Evolutionary conservation across 2,329 filamentous ascomycete species (phyloP).

Genomic region (Aspergillus japonicus): DNA sequence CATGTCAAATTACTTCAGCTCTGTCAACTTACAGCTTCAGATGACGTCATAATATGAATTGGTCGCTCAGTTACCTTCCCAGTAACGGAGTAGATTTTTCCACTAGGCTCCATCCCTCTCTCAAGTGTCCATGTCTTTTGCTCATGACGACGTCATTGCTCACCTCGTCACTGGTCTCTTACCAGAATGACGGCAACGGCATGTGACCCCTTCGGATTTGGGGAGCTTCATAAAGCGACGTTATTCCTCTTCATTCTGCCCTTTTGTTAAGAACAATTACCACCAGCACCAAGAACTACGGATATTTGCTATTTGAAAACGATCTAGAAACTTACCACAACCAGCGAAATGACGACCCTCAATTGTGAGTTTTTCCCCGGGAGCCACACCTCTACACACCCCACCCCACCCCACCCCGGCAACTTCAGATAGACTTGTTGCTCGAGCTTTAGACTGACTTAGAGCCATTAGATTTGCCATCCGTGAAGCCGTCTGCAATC

Average conservation of each 20-base stretch:
- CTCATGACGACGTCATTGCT: slow-evolving; percentile 32
- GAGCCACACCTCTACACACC: neutral
- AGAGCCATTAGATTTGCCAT: slow-evolving; percentile 58
- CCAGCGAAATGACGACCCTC: slow-evolving; percentile 57
- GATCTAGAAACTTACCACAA: neutral
- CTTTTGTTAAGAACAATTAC: neutral
- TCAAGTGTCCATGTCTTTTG: slow-evolving; percentile 9
- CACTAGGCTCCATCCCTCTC: neutral
- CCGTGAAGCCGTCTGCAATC: slow-evolving; percentile 97
- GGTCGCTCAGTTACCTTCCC: too few relatives aligned
- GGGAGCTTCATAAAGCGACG: neutral
- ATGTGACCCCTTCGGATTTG: slow-evolving; percentile 9
- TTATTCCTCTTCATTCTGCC: neutral
- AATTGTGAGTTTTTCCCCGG: slow-evolving; percentile 51
- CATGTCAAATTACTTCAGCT: too few relatives aligned
- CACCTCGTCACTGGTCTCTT: neutral
- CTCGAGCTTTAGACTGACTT: too few relatives aligned
- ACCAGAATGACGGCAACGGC: neutral
- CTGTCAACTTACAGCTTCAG: too few relatives aligned
- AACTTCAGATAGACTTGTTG: too few relatives aligned
- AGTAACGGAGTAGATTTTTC: too few relatives aligned
- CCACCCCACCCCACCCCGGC: too few relatives aligned
- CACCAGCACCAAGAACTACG: neutral
- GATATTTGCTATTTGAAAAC: neutral
- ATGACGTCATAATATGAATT: too few relatives aligned